Conservation (phyloP, 805 yeast species). For the Candida coleopterorum region DNA sequence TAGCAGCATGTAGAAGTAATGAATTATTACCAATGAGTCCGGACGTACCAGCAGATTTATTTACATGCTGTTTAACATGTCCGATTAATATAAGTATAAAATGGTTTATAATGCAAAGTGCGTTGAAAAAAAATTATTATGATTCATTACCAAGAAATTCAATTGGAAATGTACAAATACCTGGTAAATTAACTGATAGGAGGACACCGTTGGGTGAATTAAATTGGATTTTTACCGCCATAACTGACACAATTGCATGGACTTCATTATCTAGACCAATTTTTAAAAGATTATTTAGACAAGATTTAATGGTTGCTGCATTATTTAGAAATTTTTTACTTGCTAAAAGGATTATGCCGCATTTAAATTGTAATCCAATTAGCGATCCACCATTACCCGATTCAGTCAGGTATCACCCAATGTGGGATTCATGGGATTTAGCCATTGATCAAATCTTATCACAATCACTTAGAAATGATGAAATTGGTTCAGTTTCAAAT, state of each 20-base stretch:
- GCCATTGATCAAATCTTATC: constrained; percentile 92
- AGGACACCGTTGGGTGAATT: constrained; percentile 94
- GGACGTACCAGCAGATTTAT: constrained; percentile 90
- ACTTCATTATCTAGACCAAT: constrained; percentile 81
- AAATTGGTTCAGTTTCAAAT: constrained; percentile 27
- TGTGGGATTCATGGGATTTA: constrained; percentile 98
- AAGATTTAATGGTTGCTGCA: constrained; percentile 95
- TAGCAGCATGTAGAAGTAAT: constrained; percentile 86
- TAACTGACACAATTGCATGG: constrained; percentile 98
- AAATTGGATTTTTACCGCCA: constrained; percentile 97
- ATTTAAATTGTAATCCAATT: constrained; percentile 87
- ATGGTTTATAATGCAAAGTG: constrained; percentile 86
- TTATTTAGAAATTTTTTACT: constrained; percentile 85
- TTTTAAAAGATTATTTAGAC: constrained; percentile 87
- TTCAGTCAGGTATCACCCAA: constrained; percentile 69
- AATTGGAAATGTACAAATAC: constrained; percentile 62
- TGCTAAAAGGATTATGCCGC: constrained; percentile 92
- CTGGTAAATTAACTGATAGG: constrained; percentile 88
- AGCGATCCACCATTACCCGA: constrained; percentile 93
- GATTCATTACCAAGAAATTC: constrained; percentile 42
- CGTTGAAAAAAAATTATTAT: constrained; percentile 50
- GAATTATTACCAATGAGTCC: constrained; percentile 92
- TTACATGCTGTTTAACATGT: constrained; percentile 91
- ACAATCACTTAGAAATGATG: constrained; percentile 47
- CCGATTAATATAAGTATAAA: constrained; percentile 92